Conservation (phyloP, 441 rosid species). For the Jatropha podagrica region DNA sequence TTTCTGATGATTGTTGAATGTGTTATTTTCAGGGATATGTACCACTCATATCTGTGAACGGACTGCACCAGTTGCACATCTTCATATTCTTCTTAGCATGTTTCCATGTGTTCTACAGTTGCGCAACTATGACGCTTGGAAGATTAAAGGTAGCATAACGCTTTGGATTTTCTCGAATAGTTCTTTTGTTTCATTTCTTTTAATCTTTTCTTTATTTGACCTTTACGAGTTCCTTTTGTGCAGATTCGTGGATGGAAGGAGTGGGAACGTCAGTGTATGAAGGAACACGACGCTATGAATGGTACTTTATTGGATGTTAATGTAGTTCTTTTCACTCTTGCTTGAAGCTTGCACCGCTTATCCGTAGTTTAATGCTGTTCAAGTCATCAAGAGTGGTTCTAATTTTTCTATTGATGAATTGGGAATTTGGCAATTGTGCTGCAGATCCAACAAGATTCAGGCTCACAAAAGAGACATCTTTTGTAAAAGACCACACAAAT, state of each 20-base stretch:
- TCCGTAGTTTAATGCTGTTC: background rate
- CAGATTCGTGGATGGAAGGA: conserved; percentile 79
- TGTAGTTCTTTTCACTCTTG: too few species aligned
- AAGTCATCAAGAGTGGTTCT: background rate
- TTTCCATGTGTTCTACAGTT: conserved; percentile 82
- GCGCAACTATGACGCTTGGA: conserved; percentile 81
- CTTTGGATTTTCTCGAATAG: background rate
- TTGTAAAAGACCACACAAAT: conserved; percentile 67
- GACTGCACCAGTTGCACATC: conserved; percentile 86
- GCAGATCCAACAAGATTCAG: conserved; percentile 80
- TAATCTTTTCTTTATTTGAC: background rate
- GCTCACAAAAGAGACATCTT: conserved; percentile 92
- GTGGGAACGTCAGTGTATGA: conserved; percentile 58
- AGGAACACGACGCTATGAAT: conserved; percentile 46
- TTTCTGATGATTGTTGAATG: background rate
- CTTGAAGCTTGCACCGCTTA: background rate
- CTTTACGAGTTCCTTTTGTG: conserved; percentile 14
- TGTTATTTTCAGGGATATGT: conserved; percentile 45
- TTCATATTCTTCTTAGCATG: conserved; percentile 92
- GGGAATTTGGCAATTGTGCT: background rate
- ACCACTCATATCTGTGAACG: conserved; percentile 72
- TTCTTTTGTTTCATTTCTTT: background rate
- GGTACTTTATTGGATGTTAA: conserved; percentile 32
- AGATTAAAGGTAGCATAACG: conserved; percentile 61
- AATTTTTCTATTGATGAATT: background rate